phyloP scores from a whole-genome alignment of 306 rosid genomes.

The Malus orientalis region DNA sequence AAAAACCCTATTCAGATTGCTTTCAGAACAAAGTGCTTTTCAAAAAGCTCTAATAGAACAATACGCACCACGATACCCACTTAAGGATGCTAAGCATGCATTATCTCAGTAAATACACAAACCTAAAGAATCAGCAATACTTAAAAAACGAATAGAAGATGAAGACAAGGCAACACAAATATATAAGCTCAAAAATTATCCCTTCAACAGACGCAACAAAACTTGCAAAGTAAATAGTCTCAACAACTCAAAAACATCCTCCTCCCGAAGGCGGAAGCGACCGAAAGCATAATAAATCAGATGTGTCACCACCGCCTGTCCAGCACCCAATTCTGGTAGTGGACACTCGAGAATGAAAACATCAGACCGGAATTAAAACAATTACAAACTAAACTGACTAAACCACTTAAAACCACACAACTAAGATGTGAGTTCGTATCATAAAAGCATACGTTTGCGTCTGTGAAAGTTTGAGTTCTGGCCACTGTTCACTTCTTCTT shows the following conservation, averaged over 20 bases:
- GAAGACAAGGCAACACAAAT: neutral
- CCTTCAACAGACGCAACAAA: neutral
- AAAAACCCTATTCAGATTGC: too few species aligned
- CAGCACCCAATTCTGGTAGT: constrained; percentile 24
- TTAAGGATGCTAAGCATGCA: neutral
- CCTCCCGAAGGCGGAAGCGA: neutral
- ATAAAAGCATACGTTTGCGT: neutral
- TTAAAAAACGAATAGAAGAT: neutral
- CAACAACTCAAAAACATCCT: neutral
- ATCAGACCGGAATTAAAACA: neutral
- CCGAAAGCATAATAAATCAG: neutral
- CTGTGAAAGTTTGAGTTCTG: neutral
- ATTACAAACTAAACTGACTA: constrained; percentile 3
- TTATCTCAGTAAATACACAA: neutral
- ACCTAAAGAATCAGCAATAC: neutral
- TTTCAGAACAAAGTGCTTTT: too few species aligned
- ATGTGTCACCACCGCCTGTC: constrained; percentile 20
- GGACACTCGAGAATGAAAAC: neutral
- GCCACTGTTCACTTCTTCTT: constrained; percentile 25
- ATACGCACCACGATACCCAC: too few species aligned
- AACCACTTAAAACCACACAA: neutral
- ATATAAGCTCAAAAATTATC: neutral
- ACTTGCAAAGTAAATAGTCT: neutral
- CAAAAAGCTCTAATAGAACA: too few species aligned
- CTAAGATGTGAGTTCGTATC: neutral